Percentiles rank a stretch among this genome's conserved stretches.
phyloP scores from a whole-genome alignment of 768 basidiomycete species.

The Amanita rimosa region DNA sequence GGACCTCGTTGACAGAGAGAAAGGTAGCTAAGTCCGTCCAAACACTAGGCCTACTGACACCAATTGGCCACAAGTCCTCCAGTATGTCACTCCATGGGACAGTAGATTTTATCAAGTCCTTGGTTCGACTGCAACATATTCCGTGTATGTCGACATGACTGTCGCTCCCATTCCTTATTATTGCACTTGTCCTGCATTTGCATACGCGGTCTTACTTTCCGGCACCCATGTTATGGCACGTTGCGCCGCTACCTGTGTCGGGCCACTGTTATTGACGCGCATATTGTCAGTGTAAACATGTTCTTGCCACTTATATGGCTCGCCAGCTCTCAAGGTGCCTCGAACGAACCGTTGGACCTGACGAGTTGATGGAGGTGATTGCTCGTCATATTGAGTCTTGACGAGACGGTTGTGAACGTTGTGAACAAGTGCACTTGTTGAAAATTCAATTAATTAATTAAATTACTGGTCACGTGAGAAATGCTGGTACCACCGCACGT shows the following conservation, averaged over 20 bases:
- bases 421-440: too few relatives aligned
- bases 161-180: conserved; percentile 34
- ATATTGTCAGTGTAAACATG: conserved; percentile 60
- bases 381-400: conserved; percentile 18
- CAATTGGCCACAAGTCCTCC: conserved; percentile 37
- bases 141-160: conserved; percentile 38
- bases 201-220: conserved; percentile 47
- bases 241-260: neutral
- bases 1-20: conserved; percentile 64
- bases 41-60: neutral
- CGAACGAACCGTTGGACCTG: conserved; percentile 32
- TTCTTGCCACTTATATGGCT: conserved; percentile 57
- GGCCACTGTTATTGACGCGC: conserved; percentile 6
- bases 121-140: conserved; percentile 53
- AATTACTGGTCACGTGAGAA: neutral
- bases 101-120: conserved; percentile 54
- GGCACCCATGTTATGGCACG: conserved; percentile 56
- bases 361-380: conserved; percentile 37
- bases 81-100: conserved; percentile 46
- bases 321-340: conserved; percentile 37
- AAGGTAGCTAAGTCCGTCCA: conserved; percentile 30
- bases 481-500: neutral
- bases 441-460: too few relatives aligned
- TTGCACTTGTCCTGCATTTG: conserved; percentile 70
- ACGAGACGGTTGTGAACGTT: neutral